Conservation (phyloP, 1,284 basidiomycete species). For the Trichosporon sp. region DNA sequence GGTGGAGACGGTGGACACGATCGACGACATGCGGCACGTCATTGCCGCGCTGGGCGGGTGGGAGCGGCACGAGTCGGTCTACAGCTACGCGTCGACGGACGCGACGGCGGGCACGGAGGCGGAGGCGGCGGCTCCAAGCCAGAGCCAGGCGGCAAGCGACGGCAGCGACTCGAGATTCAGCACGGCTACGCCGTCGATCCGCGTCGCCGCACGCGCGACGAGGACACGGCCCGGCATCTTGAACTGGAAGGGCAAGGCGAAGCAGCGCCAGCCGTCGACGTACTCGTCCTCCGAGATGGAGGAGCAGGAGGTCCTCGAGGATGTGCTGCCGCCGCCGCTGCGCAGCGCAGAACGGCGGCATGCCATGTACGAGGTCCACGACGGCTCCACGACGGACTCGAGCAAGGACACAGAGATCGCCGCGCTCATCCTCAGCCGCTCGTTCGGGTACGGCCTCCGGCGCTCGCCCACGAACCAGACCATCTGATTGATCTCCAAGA, state of each 20-base stretch:
- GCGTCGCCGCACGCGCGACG: background rate
- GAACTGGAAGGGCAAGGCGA: background rate
- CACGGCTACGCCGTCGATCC: background rate
- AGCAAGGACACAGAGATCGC: background rate
- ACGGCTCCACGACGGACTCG: background rate
- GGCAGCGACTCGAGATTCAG: background rate
- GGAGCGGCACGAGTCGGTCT: constrained; percentile 9
- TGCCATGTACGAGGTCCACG: background rate
- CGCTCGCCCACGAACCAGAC: background rate
- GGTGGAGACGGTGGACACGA: constrained; percentile 17
- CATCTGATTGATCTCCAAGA: background rate
- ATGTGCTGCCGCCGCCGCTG: background rate
- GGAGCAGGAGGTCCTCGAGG: background rate
- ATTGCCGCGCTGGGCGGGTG: constrained; percentile 32
- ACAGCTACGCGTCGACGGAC: background rate
- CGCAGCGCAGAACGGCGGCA: background rate
- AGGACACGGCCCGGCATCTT: background rate
- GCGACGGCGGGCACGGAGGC: background rate
- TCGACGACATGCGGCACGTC: constrained; percentile 23
- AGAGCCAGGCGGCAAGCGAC: background rate
- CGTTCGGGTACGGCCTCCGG: background rate
- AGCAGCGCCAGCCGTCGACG: background rate
- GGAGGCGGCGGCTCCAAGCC: background rate
- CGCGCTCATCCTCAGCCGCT: background rate
- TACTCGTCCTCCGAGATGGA: background rate